Base-by-base conservation (phyloP, 345 rosid genomes). In the Aethionema arabicum region DNA sequence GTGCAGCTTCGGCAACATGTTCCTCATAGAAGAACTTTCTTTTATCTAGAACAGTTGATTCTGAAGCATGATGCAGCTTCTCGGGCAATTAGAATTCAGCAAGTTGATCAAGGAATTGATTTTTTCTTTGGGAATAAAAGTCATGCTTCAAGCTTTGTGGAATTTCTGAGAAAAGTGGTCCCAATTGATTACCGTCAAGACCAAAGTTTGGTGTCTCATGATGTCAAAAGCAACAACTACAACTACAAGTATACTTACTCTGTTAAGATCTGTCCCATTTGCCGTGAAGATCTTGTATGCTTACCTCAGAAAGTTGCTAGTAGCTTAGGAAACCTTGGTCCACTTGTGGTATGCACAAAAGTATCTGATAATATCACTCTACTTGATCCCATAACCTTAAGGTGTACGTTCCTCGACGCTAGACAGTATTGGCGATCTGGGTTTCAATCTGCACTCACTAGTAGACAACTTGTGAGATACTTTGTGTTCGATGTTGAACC, bases 1-100 rank as follows among this genome's bases (percentile, higher is more conserved):
- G 84, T 83, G 36, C 88, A 81, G 67, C 82, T 83, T 13, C 77
- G 88, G 52, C 88, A 83, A 37, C 83, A 80, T 75, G 88, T 83
- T 13, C 38, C 84, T 5, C 86, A 83, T 42, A 75, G 82, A 45
- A n/a, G 88, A 6, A 83, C 86, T 5, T 81, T 83, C 77, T 81
- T 79, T 39, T 76, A 77, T 42, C 47, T 83, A 2, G 86, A 79
- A 13, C 88, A 81, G 79, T 61, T 79, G 63, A 83, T 83, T 52
- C 67, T 83, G 14, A 79, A 77, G 78, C 86, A 81, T 16, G 80
- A 76, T 59, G 88, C 84, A 0, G 78, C 84, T 9, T 71, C 54
- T 0, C 72, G 72, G 8, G 86, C 89, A 0, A 81, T 81, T 13
- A 73, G 75, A 46, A 81, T 81, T 48, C 79, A 73, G 72, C 86